phyloP scores from a whole-genome alignment of 2,329 filamentous ascomycete species.

The Xylaria sp. region DNA sequence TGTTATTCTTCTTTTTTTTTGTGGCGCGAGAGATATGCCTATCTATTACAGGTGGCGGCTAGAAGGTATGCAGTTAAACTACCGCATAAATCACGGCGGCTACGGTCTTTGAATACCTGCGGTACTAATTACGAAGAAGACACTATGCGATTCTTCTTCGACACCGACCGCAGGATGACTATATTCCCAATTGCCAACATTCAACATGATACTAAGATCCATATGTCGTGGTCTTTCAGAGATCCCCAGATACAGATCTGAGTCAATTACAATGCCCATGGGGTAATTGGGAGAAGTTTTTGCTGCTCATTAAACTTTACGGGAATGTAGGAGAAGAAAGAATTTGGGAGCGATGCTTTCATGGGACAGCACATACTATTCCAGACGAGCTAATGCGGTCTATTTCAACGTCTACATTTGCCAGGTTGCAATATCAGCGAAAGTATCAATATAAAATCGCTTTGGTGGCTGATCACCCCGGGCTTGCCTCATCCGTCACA shows the following conservation, averaged over 20 bases:
- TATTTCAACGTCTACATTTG: constrained; percentile 9
- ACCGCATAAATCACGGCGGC: neutral
- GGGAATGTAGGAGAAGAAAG: constrained; percentile 23
- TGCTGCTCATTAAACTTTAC: constrained; percentile 23
- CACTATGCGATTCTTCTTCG: neutral
- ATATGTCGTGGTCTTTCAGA: constrained; percentile 12
- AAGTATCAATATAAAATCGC: constrained; percentile 24
- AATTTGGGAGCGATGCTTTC: constrained; percentile 24
- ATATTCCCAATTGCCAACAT: constrained; percentile 12
- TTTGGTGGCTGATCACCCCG: constrained; percentile 1
- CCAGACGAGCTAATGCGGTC: neutral
- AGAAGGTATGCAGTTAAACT: neutral
- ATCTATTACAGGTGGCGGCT: constrained; percentile 2
- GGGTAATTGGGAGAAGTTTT: constrained; percentile 21
- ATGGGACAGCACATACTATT: constrained; percentile 9
- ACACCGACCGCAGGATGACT: constrained; percentile 1
- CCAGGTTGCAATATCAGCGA: constrained; percentile 8
- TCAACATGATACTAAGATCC: constrained; percentile 10
- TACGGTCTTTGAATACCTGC: neutral
- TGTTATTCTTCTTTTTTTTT: constrained; percentile 11
- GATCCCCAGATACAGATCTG: constrained; percentile 15
- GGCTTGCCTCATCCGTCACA: neutral
- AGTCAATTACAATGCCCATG: neutral
- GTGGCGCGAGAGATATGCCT: constrained; percentile 7
- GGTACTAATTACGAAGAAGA: neutral